Conservation (phyloP, 2,329 filamentous ascomycete genomes). For the Dactylella cylindrospora region DNA sequence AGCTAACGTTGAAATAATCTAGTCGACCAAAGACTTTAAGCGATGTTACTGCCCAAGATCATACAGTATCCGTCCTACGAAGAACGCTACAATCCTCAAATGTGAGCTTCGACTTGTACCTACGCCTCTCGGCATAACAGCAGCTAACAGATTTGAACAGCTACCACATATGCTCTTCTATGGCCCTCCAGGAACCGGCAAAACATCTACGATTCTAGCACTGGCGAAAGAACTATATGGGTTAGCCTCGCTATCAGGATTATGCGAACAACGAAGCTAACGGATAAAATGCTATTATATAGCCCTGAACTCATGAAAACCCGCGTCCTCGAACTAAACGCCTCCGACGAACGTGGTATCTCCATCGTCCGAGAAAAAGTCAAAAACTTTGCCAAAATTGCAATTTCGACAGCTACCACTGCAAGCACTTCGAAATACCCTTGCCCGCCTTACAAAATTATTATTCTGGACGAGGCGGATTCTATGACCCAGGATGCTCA, state of each 20-base stretch:
- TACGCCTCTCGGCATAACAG: background rate
- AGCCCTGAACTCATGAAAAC: slow-evolving; percentile 85
- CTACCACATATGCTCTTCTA: slow-evolving; percentile 99
- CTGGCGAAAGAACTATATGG: slow-evolving; percentile 94
- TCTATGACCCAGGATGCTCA: slow-evolving; percentile 99
- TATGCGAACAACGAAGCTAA: background rate
- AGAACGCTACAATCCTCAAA: slow-evolving; percentile 93
- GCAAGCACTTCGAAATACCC: slow-evolving; percentile 73
- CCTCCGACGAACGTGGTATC: slow-evolving; percentile 97
- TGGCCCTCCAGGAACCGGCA: slow-evolving; percentile 93
- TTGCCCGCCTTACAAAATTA: slow-evolving; percentile 97
- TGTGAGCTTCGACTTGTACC: slow-evolving; percentile 54
- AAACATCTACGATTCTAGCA: slow-evolving; percentile 95
- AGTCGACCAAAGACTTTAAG: slow-evolving; percentile 91
- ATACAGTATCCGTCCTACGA: slow-evolving; percentile 89
- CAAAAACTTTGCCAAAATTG: slow-evolving; percentile 95
- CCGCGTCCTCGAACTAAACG: slow-evolving; percentile 97
- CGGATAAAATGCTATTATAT: background rate
- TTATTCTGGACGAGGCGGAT: slow-evolving; percentile 96
- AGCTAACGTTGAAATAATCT: slow-evolving; percentile 49
- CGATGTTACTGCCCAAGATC: slow-evolving; percentile 96
- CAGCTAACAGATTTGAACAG: slow-evolving; percentile 52
- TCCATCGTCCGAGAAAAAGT: slow-evolving; percentile 96
- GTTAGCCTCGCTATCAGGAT: slow-evolving; percentile 5
- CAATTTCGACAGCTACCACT: slow-evolving; percentile 75